Conservation (phyloP, 78 protist genomes). For the Tieghemostelium lacteum region DNA sequence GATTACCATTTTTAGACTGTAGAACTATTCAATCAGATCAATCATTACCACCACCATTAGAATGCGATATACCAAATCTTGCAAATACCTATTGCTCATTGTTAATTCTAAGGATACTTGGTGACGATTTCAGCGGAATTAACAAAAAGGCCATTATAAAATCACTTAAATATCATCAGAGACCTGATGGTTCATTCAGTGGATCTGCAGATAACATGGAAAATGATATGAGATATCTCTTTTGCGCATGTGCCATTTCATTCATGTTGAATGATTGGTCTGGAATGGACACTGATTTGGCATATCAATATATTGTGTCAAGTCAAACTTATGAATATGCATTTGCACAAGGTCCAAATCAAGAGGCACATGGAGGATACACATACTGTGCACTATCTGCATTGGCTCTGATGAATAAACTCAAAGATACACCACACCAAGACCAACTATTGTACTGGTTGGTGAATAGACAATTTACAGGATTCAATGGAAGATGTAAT, state of each 20-base stretch:
- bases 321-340: conserved; percentile 72
- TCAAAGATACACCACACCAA: conserved; percentile 1
- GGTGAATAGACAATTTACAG: conserved; percentile 79
- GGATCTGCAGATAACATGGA: conserved; percentile 72
- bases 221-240: conserved; percentile 84
- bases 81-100: conserved; percentile 89
- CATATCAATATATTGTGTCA: conserved; percentile 34
- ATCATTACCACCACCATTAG: background rate
- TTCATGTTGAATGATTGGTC: conserved; percentile 81
- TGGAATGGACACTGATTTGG: conserved; percentile 59
- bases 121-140: conserved; percentile 84
- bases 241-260: conserved; percentile 82
- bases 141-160: conserved; percentile 50
- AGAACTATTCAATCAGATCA: too few species aligned
- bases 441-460: conserved; percentile 61
- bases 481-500: conserved; percentile 97
- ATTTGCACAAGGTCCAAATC: conserved; percentile 85
- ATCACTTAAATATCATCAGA: conserved; percentile 37
- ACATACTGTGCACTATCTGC: conserved; percentile 89
- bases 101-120: conserved; percentile 69
- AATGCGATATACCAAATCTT: conserved; percentile 55
- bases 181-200: conserved; percentile 56
- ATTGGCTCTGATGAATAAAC: conserved; percentile 68
- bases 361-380: conserved; percentile 91
- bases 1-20: conserved; percentile 1